Base-by-base conservation (phyloP, 306 rosid genomes). In the Cucumis cinereus region DNA sequence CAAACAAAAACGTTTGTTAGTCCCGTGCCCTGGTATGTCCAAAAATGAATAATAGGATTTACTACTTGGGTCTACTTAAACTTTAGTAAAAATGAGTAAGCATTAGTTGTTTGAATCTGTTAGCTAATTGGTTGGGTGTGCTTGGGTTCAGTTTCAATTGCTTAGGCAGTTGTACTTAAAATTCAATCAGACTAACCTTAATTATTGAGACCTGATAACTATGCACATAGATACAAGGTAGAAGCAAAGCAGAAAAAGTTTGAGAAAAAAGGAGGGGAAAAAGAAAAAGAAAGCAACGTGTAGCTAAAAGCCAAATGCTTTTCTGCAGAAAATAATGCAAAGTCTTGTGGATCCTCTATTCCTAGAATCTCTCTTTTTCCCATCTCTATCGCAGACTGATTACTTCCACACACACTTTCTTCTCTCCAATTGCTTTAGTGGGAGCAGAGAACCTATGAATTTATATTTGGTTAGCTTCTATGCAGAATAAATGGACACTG, bases 321-420 rank as follows among this genome's bases (percentile, higher is more conserved):
- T 66, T 66, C n/a, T 40, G 53, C 73, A 66, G 73, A 71, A 71
- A 71, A 49, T 71, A 71, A 26, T 71, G 75, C 75, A 26, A 71
- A 49, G 57, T 45, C 75, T 49, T 47, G 75, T 71, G 59, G 75
- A 49, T 71, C 41, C 58, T 71, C 75, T 16, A 71, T 49, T 70
- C 71, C 63, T 75, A 84, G 84, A 84, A 80, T 84, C 89, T 83
- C 50, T 43, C 45, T 78, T 67, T 79, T 53, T 47, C 56, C 63
- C 56, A 57, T 82, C 79, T 78, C 79, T 43, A 24, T 70, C 75
- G 41, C 40, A 47, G 75, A 14, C 75, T 47, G 75, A 45, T 70
- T 70, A 70, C 38, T 41, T 36, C 15, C 71, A 36, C 49, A 36
- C 49, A 41, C 53, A 20, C 73, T 38, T 49, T 49, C 59, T 71